Conservation (phyloP, 345 rosid genomes). For the Mallotus nudiflorus region DNA sequence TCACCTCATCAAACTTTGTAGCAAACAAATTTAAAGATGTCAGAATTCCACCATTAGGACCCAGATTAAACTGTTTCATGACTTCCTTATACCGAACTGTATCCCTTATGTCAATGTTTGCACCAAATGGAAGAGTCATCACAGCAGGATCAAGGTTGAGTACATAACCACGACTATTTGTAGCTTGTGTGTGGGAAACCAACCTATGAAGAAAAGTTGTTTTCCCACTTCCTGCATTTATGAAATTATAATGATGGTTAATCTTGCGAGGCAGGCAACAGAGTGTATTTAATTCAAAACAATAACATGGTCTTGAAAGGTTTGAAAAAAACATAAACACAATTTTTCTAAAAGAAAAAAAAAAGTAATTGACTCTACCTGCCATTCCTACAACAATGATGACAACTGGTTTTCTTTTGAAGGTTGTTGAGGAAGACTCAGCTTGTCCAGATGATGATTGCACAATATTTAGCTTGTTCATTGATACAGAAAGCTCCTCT, state of each 20-base stretch:
- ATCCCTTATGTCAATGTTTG: too few species aligned
- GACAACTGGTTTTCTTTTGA: constrained; percentile 73
- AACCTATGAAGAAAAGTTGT: constrained; percentile 75
- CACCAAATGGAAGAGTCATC: constrained; percentile 74
- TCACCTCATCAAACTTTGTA: constrained; percentile 82
- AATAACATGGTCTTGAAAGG: too few species aligned
- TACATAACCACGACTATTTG: constrained; percentile 65
- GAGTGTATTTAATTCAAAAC: background rate
- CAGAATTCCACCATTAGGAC: constrained; percentile 82
- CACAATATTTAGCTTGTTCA: constrained; percentile 56
- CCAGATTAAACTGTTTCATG: constrained; percentile 79
- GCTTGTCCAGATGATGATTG: constrained; percentile 26
- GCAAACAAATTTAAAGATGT: constrained; percentile 80
- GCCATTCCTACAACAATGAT: constrained; percentile 87
- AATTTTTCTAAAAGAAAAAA: too few species aligned
- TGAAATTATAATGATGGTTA: background rate
- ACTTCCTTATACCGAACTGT: constrained; percentile 80
- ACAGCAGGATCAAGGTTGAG: constrained; percentile 89
- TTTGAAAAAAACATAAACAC: too few species aligned
- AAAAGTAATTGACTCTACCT: constrained; percentile 42
- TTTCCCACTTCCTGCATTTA: constrained; percentile 66
- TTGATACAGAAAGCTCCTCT: constrained; percentile 49
- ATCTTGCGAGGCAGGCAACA: background rate
- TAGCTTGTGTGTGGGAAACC: too few species aligned
- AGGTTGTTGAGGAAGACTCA: too few species aligned